These are phyloP conservation scores for Ambrosiella cleistominuta DNA, from an alignment of 2,329 filamentous ascomycete genomes.

Conservation along the genomic window DNA sequence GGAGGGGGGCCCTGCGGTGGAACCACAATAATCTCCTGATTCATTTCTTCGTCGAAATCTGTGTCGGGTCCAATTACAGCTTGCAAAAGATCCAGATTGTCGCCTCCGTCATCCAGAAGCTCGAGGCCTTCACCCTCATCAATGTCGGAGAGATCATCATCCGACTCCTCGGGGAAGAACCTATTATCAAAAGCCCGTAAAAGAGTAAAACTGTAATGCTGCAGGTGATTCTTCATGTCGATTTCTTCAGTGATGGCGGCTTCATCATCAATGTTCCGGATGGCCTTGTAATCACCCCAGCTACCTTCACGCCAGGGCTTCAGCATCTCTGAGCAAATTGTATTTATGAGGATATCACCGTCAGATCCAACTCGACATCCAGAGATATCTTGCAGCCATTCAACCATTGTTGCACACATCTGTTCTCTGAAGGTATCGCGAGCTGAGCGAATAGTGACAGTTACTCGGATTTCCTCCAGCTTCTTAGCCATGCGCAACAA, in stretches of 20 bases:
- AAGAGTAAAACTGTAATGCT: constrained; percentile 19
- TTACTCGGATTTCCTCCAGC: constrained; percentile 90
- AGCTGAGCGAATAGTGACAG: constrained; percentile 81
- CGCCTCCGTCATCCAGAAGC: too few species aligned
- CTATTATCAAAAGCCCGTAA: constrained; percentile 19
- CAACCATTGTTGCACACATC: constrained; percentile 95
- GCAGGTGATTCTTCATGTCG: constrained; percentile 20
- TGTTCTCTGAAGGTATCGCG: constrained; percentile 93
- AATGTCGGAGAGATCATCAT: not conserved
- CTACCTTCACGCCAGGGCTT: constrained; percentile 78
- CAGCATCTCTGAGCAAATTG: constrained; percentile 82
- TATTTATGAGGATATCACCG: constrained; percentile 56
- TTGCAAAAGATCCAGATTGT: too few species aligned
- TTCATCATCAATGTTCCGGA: constrained; percentile 48
- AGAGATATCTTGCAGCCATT: constrained; percentile 87
- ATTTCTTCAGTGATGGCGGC: constrained; percentile 15
- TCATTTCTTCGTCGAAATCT: too few species aligned
- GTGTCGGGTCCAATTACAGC: too few species aligned
- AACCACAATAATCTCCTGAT: too few species aligned
- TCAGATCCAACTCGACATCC: constrained; percentile 75
- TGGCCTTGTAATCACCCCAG: constrained; percentile 57
- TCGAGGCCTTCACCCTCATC: too few species aligned
- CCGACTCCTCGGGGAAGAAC: not conserved
- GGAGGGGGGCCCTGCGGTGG: too few species aligned
- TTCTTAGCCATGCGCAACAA: constrained; percentile 66